Percentiles rank a stretch among this genome's conserved stretches.
Conservation (phyloP, 2,329 filamentous ascomycete genomes). For the Phyllosticta ampelicida region DNA sequence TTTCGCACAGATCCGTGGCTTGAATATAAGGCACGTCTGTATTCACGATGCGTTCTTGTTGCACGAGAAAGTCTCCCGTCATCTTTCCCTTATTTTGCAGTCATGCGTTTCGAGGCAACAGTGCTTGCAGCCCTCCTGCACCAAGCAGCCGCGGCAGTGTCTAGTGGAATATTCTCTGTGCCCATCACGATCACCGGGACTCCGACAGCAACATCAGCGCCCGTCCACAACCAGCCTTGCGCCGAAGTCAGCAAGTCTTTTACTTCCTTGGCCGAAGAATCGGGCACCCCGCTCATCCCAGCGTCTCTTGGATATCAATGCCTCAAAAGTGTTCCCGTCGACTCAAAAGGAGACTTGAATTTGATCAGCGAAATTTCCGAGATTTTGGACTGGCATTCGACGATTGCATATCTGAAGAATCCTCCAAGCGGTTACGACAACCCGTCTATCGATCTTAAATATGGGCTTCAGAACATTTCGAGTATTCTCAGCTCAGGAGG, state of each 20-base stretch:
- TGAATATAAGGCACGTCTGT: not conserved
- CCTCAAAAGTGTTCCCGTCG: constrained; percentile 27
- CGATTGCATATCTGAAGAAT: constrained; percentile 28
- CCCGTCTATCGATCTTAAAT: constrained; percentile 28
- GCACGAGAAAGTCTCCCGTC: not conserved
- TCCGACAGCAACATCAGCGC: not conserved
- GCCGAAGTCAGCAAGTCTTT: not conserved
- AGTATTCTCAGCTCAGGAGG: constrained; percentile 19
- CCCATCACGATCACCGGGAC: not conserved
- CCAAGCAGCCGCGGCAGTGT: not conserved
- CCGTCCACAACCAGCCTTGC: not conserved
- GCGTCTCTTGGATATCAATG: constrained; percentile 26
- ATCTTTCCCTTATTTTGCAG: not conserved
- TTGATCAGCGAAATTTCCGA: constrained; percentile 26
- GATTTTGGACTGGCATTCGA: constrained; percentile 30
- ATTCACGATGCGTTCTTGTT: not conserved
- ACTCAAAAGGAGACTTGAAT: constrained; percentile 21
- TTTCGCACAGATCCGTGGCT: not conserved
- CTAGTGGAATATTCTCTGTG: not conserved
- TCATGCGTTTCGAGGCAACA: not conserved
- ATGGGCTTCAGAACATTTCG: constrained; percentile 25
- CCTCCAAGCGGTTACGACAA: constrained; percentile 28
- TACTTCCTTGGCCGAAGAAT: not conserved
- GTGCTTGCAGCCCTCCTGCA: not conserved
- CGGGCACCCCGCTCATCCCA: constrained; percentile 17